Percentiles rank a stretch among this genome's conserved stretches.
These are phyloP conservation scores for Geotrichum ghanense DNA, from an alignment of 805 yeast species.

Conservation along the genomic window DNA sequence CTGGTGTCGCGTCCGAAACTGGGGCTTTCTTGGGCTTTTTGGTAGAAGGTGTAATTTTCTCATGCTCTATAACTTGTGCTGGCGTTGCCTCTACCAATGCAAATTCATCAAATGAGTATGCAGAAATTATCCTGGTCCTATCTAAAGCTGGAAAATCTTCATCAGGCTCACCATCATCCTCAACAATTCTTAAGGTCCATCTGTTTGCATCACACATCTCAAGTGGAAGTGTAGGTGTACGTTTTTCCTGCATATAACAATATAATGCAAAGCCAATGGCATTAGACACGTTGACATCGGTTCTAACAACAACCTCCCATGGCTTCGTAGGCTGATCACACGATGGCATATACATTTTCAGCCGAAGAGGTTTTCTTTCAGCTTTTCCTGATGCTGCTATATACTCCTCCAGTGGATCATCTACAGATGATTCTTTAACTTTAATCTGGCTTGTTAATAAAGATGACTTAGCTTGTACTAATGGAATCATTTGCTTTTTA, in stretches of 20 bases:
- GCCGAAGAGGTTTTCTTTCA: conserved; percentile 20
- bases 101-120: conserved; percentile 74
- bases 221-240: conserved; percentile 18
- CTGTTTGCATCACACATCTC: conserved; percentile 41
- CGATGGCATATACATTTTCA: conserved; percentile 27
- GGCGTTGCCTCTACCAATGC: conserved; percentile 53
- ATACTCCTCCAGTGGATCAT: conserved; percentile 26
- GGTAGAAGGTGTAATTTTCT: conserved; percentile 24
- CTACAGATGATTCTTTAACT: conserved; percentile 20
- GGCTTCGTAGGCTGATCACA: conserved; percentile 21
- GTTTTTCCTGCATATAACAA: conserved; percentile 19
- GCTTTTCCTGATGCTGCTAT: conserved; percentile 26
- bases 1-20: not conserved
- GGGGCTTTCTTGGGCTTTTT: conserved; percentile 6
- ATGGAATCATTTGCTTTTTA: not conserved
- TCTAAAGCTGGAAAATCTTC: conserved; percentile 81
- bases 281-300: conserved; percentile 37
- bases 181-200: conserved; percentile 74
- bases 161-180: conserved; percentile 90
- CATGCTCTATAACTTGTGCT: conserved; percentile 24
- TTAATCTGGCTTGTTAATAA: conserved; percentile 19
- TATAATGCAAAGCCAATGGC: conserved; percentile 44
- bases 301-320: conserved; percentile 24
- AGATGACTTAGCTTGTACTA: conserved; percentile 6
- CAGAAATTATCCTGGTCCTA: conserved; percentile 48